A percentile compares a stretch with the other conserved stretches of the same genome.
Evolutionary conservation across 2,329 filamentous ascomycete species (phyloP).

Genomic region (Tolypocladium nubicola): DNA sequence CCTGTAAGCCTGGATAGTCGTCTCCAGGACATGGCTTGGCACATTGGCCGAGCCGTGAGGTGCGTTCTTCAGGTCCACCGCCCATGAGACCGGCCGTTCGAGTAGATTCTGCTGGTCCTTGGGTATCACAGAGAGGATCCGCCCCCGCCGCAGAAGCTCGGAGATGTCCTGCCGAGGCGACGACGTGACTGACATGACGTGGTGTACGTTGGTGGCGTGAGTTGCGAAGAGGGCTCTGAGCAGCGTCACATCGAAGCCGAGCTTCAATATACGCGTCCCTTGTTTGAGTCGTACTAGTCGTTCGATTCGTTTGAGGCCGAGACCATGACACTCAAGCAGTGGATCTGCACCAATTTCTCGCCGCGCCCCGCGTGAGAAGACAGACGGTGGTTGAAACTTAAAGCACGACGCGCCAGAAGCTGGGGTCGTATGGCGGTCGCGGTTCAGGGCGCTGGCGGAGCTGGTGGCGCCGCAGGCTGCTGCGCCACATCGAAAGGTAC

Average conservation of each 20-base stretch:
- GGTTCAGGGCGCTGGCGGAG: neutral
- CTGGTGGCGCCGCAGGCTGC: neutral
- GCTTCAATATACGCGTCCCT: neutral
- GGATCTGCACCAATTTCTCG: neutral
- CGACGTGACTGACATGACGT: constrained; percentile 14
- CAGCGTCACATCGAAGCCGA: neutral
- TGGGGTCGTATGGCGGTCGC: neutral
- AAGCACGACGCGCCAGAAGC: neutral
- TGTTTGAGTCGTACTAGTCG: neutral
- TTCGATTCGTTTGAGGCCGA: neutral
- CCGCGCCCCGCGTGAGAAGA: neutral
- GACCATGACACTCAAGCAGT: neutral
- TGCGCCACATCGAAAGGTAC: neutral
- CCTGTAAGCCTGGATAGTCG: constrained; percentile 14
- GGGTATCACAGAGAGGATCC: constrained; percentile 21
- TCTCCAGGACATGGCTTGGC: constrained; percentile 23
- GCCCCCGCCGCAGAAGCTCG: constrained; percentile 13
- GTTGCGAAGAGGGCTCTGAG: neutral
- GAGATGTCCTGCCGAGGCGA: constrained; percentile 12
- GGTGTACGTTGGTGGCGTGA: neutral
- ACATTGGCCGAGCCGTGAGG: constrained; percentile 18
- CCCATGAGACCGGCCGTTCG: constrained; percentile 25
- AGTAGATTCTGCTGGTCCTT: constrained; percentile 28
- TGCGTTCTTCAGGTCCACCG: constrained; percentile 12
- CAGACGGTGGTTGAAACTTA: neutral